Percentiles rank a stretch among this genome's conserved stretches.
Conservation (phyloP, 371 early-diverging fungal genomes). For the Mortierella sp. region DNA sequence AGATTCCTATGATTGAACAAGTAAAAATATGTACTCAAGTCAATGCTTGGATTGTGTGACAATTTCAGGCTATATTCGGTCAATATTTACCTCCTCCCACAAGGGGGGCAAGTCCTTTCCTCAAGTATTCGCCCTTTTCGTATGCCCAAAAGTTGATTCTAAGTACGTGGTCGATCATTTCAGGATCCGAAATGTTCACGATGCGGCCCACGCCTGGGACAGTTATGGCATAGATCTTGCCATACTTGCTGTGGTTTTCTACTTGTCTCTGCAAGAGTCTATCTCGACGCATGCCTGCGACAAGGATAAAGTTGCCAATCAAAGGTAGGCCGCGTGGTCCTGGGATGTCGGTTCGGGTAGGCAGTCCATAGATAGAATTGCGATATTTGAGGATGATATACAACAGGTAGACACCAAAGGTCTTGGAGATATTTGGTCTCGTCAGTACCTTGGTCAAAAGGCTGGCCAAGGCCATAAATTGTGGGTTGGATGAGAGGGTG, state of each 20-base stretch:
- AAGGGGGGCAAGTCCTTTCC: constrained; percentile 14
- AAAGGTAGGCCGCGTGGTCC: constrained; percentile 36
- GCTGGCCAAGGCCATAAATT: constrained; percentile 5
- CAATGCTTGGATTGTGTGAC: no score
- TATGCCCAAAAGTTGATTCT: constrained; percentile 48
- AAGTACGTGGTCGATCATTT: constrained; percentile 38
- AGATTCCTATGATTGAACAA: constrained; percentile 70
- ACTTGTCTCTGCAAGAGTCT: constrained; percentile 32
- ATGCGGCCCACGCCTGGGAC: constrained; percentile 34
- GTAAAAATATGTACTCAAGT: neutral
- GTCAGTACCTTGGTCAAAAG: constrained; percentile 15
- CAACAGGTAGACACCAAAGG: constrained; percentile 29
- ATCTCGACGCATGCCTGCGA: constrained; percentile 14
- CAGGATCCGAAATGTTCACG: constrained; percentile 26
- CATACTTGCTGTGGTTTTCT: constrained; percentile 14
- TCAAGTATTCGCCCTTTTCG: constrained; percentile 37
- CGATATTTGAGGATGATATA: constrained; percentile 46
- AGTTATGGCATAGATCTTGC: constrained; percentile 24
- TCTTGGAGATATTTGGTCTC: constrained; percentile 28
- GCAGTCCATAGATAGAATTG: constrained; percentile 28
- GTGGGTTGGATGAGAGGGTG: neutral
- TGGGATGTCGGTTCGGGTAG: constrained; percentile 25
- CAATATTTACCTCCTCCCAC: constrained; percentile 33
- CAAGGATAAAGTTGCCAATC: constrained; percentile 33
- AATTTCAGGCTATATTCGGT: neutral